phyloP scores from a whole-genome alignment of 179 eudicot species.

The Spinacia oleracea region DNA sequence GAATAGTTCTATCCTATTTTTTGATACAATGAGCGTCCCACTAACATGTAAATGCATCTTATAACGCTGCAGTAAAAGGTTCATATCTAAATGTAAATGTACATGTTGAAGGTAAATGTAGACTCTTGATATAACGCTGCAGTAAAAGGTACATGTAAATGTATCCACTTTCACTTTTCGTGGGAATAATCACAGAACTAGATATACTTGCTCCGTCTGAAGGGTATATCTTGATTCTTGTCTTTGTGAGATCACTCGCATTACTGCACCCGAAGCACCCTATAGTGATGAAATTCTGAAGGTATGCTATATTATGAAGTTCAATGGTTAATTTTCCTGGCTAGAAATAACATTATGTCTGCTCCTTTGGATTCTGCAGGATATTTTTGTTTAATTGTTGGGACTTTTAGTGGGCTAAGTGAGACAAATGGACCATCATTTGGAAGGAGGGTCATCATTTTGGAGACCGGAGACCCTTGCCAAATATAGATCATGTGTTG shows the following conservation, averaged over 20 bases:
- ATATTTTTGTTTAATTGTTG: constrained; percentile 76
- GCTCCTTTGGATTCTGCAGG: constrained; percentile 47
- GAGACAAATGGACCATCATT: constrained; percentile 77
- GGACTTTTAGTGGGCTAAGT: constrained; percentile 73
- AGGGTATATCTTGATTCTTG: constrained; percentile 93
- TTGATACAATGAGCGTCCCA: too few species aligned
- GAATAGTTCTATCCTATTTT: too few species aligned
- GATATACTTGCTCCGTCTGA: too few species aligned
- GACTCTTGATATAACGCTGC: too few species aligned
- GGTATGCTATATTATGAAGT: constrained; percentile 39
- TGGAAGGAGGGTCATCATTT: constrained; percentile 83
- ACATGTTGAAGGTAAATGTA: too few species aligned
- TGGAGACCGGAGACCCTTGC: constrained; percentile 98
- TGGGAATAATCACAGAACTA: too few species aligned
- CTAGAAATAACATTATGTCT: background rate
- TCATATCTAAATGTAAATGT: too few species aligned
- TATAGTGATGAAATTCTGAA: constrained; percentile 81
- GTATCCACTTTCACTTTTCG: too few species aligned
- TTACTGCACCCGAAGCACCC: constrained; percentile 98
- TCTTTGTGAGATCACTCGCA: constrained; percentile 93
- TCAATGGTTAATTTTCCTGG: background rate
- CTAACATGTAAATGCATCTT: too few species aligned
- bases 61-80: too few species aligned
- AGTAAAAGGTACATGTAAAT: too few species aligned
- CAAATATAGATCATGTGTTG: constrained; percentile 91